Conservation (phyloP, 345 rosid genomes). For the Alliaria petiolata region DNA sequence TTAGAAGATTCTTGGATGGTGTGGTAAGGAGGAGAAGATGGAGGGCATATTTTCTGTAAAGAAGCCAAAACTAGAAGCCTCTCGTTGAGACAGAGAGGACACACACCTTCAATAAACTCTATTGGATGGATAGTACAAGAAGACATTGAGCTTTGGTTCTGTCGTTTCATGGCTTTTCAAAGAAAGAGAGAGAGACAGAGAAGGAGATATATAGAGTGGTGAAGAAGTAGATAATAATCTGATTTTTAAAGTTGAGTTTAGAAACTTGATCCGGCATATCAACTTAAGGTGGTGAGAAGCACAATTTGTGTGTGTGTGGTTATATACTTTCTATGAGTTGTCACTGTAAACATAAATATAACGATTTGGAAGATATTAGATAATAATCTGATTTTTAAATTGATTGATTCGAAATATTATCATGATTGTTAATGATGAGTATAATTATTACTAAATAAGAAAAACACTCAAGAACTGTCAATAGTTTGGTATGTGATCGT, state of each 20-base stretch:
- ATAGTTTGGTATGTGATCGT: conserved; percentile 9
- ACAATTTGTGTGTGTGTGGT: neutral
- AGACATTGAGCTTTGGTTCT: conserved; percentile 38
- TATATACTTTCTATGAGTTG: neutral
- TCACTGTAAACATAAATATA: neutral
- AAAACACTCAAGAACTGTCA: neutral
- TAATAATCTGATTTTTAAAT: neutral
- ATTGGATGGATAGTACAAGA: conserved; percentile 80
- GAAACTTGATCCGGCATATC: neutral
- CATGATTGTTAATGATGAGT: neutral
- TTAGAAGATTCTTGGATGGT: neutral
- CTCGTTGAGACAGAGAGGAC: conserved; percentile 71
- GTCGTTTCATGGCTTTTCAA: conserved; percentile 40
- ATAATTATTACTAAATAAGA: neutral
- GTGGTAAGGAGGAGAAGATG: conserved; percentile 7
- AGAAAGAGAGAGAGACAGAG: neutral
- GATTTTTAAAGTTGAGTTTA: neutral
- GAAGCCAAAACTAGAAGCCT: conserved; percentile 44
- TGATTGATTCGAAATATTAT: neutral
- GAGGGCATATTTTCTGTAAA: neutral
- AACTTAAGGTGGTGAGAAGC: conserved; percentile 21
- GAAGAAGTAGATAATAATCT: neutral
- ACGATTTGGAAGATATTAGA: neutral
- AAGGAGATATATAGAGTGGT: neutral
- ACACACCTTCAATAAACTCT: conserved; percentile 57